phyloP scores from a whole-genome alignment of 2,329 filamentous ascomycete genomes.

The Trichoderma sp. region DNA sequence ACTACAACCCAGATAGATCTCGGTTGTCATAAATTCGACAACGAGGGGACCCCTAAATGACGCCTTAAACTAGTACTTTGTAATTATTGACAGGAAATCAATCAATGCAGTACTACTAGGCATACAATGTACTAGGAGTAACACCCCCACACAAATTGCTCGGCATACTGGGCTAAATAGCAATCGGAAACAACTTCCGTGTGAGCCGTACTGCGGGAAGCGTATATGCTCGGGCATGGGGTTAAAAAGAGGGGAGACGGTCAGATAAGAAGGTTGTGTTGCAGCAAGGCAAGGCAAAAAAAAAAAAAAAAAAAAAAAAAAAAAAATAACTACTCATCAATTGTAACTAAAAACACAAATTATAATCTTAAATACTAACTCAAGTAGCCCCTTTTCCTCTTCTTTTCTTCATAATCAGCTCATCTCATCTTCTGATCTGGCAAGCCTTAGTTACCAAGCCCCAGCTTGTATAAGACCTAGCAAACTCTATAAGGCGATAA shows the following conservation, averaged over 20 bases:
- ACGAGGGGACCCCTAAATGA: background rate
- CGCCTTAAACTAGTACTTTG: no score
- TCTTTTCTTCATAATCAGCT: background rate
- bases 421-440: background rate
- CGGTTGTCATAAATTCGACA: no score
- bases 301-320: background rate
- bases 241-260: background rate
- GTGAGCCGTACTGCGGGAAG: background rate
- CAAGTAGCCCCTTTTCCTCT: background rate
- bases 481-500: no score
- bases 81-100: no score
- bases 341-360: background rate
- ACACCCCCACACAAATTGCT: background rate
- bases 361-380: background rate
- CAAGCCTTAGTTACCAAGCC: no score
- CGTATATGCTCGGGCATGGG: background rate
- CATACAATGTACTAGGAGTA: no score
- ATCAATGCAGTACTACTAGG: no score
- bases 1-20: no score
- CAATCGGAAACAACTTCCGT: background rate
- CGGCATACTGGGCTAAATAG: background rate
- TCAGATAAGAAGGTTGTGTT: background rate
- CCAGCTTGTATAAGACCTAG: no score
- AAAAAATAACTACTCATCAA: background rate
- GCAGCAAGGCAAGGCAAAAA: background rate